phyloP scores from a whole-genome alignment of 2,329 filamentous ascomycete genomes.

The Allantophomopsis cytisporea region DNA sequence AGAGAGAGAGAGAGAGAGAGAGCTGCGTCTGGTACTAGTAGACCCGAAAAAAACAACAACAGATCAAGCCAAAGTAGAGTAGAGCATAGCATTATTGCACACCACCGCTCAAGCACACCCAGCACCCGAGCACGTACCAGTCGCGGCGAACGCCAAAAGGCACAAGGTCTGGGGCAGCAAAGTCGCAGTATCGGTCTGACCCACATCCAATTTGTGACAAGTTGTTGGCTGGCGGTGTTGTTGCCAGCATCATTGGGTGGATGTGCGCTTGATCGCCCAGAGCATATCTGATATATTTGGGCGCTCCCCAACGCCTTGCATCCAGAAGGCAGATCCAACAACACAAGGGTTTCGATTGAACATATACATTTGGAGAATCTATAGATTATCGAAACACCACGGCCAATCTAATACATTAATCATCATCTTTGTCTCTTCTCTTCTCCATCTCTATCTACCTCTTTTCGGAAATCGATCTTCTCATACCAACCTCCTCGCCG shows the following conservation, averaged over 20 bases:
- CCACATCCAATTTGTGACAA: conserved; percentile 42
- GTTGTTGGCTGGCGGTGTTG: conserved; percentile 25
- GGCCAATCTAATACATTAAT: neutral
- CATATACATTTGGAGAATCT: conserved; percentile 8
- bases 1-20: too few relatives aligned
- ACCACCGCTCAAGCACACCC: neutral
- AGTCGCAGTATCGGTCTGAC: conserved; percentile 20
- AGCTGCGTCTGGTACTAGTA: too few relatives aligned
- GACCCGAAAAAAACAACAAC: too few relatives aligned
- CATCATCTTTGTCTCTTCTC: neutral
- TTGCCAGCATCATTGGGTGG: conserved; percentile 32
- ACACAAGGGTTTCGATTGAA: conserved; percentile 12
- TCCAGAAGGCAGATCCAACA: conserved; percentile 30
- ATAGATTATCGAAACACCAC: conserved; percentile 2
- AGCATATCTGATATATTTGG: conserved; percentile 29
- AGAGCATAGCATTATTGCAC: neutral
- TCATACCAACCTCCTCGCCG: neutral
- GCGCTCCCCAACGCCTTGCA: conserved; percentile 26
- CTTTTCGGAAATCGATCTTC: neutral
- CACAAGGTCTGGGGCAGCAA: conserved; percentile 1
- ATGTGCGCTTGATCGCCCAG: conserved; percentile 37
- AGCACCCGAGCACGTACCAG: neutral
- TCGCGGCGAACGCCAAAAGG: too few relatives aligned
- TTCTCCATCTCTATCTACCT: neutral
- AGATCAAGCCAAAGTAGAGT: too few relatives aligned